Base-by-base conservation (phyloP, 768 basidiomycete genomes). In the Lactarius tabidus region DNA sequence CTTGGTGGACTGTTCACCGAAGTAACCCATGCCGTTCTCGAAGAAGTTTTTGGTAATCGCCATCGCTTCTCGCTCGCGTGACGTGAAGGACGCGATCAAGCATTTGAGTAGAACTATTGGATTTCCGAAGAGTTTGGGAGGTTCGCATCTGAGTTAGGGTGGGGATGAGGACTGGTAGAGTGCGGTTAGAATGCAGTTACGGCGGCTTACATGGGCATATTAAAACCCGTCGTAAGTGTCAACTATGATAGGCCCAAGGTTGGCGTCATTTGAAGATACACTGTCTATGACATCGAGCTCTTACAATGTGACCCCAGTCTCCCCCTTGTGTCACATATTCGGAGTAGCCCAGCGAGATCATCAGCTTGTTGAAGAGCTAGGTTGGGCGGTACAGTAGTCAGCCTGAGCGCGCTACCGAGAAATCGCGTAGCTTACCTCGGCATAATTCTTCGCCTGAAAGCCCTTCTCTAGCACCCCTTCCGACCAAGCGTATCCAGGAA, bases 291-390 rank as follows among this genome's bases (percentile, higher is more conserved):
- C 38, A 41, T 18, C 2, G 31, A 3, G 35, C 1, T 57, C 72
- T 45, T 62, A 82, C 80, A 6, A 70, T 26, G 28, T 69, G 71
- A 9, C 82, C 81, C 80, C 78, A 82, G 67, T 83, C 81, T 12
- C 82, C 81, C 29, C 80, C 82, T 71, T 82, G 80, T 1, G 77
- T 78, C 1, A 80, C 80, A 79, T 70, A 72, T 57, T 68, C 60
- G 6, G 66, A 56, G 57, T 76, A 75, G 14, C 75, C 75, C 7
- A 76, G 69, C 0, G 70, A 67, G 7, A 73, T 35, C 73, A 76
- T 76, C 20, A 76, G 54, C 63, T 73, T 77, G 59, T 76, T 69
- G 18, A 52, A 43, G 6, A 72, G 64, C 72, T 74, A 36, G 12
- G 41, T 41, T 26, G n/a, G n/a, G 7, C 7, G 43, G 43, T 12